These are phyloP conservation scores for Aspergillus asperescens DNA, from an alignment of 495 filamentous ascomycete genomes.

Conservation along the genomic window DNA sequence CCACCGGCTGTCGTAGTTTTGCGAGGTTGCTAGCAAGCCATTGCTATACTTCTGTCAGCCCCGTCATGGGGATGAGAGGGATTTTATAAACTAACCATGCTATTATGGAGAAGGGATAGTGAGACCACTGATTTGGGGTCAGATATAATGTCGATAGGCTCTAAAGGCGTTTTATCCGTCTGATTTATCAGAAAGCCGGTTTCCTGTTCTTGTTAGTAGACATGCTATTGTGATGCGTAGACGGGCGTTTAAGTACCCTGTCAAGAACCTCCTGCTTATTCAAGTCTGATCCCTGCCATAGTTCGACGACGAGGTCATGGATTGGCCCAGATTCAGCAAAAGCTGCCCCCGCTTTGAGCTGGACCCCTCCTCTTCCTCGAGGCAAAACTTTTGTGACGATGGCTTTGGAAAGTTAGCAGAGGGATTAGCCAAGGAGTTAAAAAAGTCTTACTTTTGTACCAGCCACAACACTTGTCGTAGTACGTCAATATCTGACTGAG, in stretches of 20 bases:
- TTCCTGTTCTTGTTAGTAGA: conserved; percentile 45
- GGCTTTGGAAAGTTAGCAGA: conserved; percentile 22
- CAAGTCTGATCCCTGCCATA: conserved; percentile 47
- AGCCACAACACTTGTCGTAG: conserved; percentile 83
- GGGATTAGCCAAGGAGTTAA: background rate
- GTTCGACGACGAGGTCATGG: conserved; percentile 55
- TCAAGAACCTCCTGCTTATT: conserved; percentile 37
- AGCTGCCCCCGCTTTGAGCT: conserved; percentile 65
- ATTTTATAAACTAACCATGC: conserved; percentile 56
- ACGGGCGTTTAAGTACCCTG: conserved; percentile 26
- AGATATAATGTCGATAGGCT: conserved; percentile 75
- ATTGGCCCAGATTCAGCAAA: conserved; percentile 66
- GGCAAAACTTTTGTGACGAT: conserved; percentile 42
- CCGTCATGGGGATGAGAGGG: background rate
- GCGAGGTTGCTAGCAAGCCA: conserved; percentile 82
- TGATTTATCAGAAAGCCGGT: conserved; percentile 58
- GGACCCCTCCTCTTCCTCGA: conserved; percentile 35
- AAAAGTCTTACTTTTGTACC: conserved; percentile 63
- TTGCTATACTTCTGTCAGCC: conserved; percentile 47
- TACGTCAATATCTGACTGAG: conserved; percentile 86
- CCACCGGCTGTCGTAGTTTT: conserved; percentile 57
- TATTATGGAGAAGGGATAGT: conserved; percentile 84
- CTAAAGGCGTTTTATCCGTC: conserved; percentile 59
- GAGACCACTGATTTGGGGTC: conserved; percentile 81
- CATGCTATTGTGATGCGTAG: background rate